phyloP scores from a whole-genome alignment of 2,329 filamentous ascomycete genomes.

The Microdochium trichocladiopsis region DNA sequence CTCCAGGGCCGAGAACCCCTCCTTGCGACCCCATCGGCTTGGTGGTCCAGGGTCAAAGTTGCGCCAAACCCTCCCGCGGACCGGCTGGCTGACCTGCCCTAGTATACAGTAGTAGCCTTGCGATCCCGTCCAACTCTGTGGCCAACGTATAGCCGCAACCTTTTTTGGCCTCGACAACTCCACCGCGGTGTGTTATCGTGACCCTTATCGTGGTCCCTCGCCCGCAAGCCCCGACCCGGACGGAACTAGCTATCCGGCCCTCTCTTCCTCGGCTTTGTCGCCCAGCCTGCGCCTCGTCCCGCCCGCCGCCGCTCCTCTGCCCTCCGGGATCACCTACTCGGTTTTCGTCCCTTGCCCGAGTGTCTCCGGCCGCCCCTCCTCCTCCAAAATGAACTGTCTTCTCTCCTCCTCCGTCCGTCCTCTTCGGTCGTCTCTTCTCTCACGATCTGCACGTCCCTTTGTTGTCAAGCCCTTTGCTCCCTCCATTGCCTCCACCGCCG shows the following conservation, averaged over 20 bases:
- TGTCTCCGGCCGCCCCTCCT: slow-evolving; percentile 1
- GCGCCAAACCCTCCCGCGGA: background rate
- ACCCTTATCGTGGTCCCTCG: background rate
- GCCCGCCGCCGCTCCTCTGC: background rate
- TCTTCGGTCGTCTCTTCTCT: slow-evolving; percentile 17
- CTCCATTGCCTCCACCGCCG: slow-evolving; percentile 13
- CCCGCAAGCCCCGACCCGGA: slow-evolving; percentile 1
- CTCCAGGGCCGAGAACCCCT: background rate
- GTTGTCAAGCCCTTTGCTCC: slow-evolving; percentile 3
- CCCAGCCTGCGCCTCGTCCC: background rate
- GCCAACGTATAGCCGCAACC: no score
- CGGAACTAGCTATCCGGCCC: slow-evolving; percentile 3
- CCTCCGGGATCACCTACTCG: background rate
- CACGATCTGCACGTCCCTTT: slow-evolving; percentile 17
- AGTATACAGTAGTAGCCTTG: background rate
- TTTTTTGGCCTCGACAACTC: background rate
- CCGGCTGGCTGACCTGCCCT: background rate
- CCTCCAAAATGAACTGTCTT: slow-evolving; percentile 16
- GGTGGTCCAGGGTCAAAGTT: background rate
- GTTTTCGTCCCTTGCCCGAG: background rate
- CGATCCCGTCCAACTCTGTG: background rate
- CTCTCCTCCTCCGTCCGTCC: slow-evolving; percentile 17
- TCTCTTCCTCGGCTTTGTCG: slow-evolving; percentile 9
- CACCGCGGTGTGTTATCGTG: background rate
- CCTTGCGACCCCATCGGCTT: background rate